phyloP scores from a whole-genome alignment of 2,329 filamentous ascomycete genomes.

The Truncatella angustata region DNA sequence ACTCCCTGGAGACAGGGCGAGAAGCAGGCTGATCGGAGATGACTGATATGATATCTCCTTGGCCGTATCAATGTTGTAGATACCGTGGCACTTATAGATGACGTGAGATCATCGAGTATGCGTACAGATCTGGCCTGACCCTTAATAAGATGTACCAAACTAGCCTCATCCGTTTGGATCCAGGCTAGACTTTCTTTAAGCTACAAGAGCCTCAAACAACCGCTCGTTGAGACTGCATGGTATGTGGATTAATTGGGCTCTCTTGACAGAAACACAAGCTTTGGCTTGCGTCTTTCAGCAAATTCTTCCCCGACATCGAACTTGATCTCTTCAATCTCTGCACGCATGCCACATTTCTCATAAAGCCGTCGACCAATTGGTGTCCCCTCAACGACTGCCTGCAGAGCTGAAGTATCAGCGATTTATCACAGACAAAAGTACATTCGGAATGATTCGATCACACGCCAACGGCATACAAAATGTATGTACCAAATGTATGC shows the following conservation, averaged over 20 bases:
- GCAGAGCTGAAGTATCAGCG: background rate
- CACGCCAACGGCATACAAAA: background rate
- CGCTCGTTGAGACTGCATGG: too few species aligned
- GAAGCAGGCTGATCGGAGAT: background rate
- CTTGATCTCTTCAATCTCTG: conserved; percentile 20
- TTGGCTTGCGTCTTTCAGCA: conserved; percentile 13
- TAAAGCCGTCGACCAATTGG: conserved; percentile 18
- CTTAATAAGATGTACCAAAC: too few species aligned
- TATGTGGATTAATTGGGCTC: conserved; percentile 10
- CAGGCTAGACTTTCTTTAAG: too few species aligned
- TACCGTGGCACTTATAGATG: too few species aligned
- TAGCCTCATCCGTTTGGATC: too few species aligned
- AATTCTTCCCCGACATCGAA: conserved; percentile 21
- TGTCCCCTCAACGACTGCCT: conserved; percentile 21
- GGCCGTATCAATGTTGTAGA: too few species aligned
- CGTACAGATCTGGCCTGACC: too few species aligned
- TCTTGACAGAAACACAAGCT: conserved; percentile 18
- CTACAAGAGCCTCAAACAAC: too few species aligned
- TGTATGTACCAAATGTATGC: background rate
- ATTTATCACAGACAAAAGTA: too few species aligned
- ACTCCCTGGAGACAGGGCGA: background rate
- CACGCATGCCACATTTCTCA: conserved; percentile 19
- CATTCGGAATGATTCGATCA: conserved; percentile 5
- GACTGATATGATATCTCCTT: too few species aligned
- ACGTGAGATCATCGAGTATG: too few species aligned